Conservation (phyloP, 805 yeast genomes). For the Candida glaebosa region DNA sequence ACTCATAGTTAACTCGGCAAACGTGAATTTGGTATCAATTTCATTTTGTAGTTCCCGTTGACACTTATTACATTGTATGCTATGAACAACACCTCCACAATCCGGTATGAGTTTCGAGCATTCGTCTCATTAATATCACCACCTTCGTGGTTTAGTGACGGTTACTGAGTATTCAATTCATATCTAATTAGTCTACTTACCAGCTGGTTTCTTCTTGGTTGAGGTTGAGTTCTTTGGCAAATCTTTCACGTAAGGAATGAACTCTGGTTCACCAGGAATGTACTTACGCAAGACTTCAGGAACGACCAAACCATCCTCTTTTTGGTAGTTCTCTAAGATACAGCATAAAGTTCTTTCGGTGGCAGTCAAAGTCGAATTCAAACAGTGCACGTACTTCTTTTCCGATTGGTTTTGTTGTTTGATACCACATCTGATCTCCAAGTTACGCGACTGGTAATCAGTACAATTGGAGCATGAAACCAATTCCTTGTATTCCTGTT, state of each 20-base stretch:
- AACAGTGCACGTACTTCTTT: slow-evolving; percentile 97
- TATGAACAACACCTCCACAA: too few species aligned
- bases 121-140: too few species aligned
- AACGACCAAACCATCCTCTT: slow-evolving; percentile 87
- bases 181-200: slow-evolving; percentile 1
- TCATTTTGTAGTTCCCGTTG: too few species aligned
- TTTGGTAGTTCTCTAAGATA: slow-evolving; percentile 95
- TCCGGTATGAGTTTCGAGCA: too few species aligned
- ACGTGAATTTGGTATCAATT: too few species aligned
- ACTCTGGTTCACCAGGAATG: slow-evolving; percentile 98
- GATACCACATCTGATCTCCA: slow-evolving; percentile 98
- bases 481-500: slow-evolving; percentile 95
- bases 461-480: slow-evolving; percentile 99
- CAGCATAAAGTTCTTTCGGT: slow-evolving; percentile 98
- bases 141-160: too few species aligned
- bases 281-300: slow-evolving; percentile 95
- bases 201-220: slow-evolving; percentile 46
- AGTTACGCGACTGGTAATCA: slow-evolving; percentile 97
- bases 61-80: too few species aligned
- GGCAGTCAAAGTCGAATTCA: slow-evolving; percentile 95
- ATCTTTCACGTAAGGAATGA: slow-evolving; percentile 85
- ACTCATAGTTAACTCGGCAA: too few species aligned
- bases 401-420: slow-evolving; percentile 92
- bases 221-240: slow-evolving; percentile 93
- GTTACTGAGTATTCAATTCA: too few species aligned